Conservation (phyloP, 208 protist genomes). For the Crithidia bombi region DNA sequence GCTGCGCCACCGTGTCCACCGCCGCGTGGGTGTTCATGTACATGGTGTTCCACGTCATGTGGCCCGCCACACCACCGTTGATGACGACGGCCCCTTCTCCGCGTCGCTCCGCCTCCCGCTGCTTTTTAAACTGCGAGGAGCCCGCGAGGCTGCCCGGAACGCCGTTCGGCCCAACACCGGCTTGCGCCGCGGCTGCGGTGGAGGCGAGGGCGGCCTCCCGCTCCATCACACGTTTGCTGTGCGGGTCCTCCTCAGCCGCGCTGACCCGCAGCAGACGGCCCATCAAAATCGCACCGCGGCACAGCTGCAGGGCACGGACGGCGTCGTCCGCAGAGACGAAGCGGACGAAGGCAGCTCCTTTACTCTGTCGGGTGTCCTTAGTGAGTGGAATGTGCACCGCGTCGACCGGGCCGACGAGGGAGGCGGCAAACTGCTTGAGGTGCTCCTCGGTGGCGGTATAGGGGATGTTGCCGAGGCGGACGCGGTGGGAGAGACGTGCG, state of each 20-base stretch:
- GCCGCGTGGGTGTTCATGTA: constrained; percentile 87
- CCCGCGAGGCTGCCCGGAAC: constrained; percentile 36
- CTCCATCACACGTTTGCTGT: constrained; percentile 55
- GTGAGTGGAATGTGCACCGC: constrained; percentile 95
- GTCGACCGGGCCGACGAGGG: constrained; percentile 91
- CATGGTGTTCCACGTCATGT: constrained; percentile 73
- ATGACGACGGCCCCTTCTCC: constrained; percentile 18
- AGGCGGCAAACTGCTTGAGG: constrained; percentile 84
- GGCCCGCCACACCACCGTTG: background rate
- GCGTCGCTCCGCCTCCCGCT: constrained; percentile 46
- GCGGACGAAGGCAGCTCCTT: constrained; percentile 94
- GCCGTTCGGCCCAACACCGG: background rate
- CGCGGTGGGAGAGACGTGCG: constrained; percentile 79
- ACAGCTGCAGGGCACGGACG: constrained; percentile 62
- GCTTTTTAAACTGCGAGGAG: constrained; percentile 68
- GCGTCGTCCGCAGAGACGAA: constrained; percentile 91
- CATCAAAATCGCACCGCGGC: constrained; percentile 92
- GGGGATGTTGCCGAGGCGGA: constrained; percentile 96
- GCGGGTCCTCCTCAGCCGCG: constrained; percentile 79
- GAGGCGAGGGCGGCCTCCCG: constrained; percentile 42
- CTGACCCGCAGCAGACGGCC: constrained; percentile 75
- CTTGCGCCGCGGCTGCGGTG: constrained; percentile 14
- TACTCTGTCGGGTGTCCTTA: constrained; percentile 90
- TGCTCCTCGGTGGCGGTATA: constrained; percentile 96
- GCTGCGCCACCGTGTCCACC: constrained; percentile 71